Evolutionary conservation across 345 rosid species (phyloP).

Genomic region (Lumnitzera racemosa): DNA sequence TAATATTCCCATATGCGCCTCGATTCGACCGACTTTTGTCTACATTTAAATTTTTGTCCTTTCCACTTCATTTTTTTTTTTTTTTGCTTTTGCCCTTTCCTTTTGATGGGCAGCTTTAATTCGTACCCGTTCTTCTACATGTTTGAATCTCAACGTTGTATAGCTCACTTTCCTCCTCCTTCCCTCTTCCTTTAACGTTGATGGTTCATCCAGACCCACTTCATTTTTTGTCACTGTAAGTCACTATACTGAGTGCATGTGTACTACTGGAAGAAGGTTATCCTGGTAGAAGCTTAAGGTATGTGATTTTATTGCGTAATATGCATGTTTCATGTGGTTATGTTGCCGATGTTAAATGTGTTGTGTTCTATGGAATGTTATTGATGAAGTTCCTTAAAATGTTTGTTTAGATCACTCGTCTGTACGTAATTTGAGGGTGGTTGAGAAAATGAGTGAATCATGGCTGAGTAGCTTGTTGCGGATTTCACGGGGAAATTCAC

Average conservation of each 20-base stretch:
- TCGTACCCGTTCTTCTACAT: neutral
- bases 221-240: too few relatives aligned
- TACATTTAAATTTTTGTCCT: neutral
- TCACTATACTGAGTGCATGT: too few relatives aligned
- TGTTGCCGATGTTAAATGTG: too few relatives aligned
- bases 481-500: constrained; percentile 22
- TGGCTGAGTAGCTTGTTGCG: constrained; percentile 38
- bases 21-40: constrained; percentile 7
- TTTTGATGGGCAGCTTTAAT: neutral
- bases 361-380: too few relatives aligned
- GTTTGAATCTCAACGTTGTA: neutral
- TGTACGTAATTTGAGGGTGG: constrained; percentile 15
- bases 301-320: too few relatives aligned
- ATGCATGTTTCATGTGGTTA: too few relatives aligned
- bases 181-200: neutral
- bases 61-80: constrained; percentile 1
- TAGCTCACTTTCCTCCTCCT: neutral
- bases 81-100: neutral
- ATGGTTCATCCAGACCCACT: too few relatives aligned
- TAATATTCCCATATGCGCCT: constrained; percentile 2
- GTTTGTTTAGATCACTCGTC: neutral
- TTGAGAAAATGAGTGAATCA: constrained; percentile 29
- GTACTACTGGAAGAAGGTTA: too few relatives aligned
- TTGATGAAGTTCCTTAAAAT: neutral
- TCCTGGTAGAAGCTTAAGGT: too few relatives aligned